A percentile compares a stretch with the other conserved stretches of the same genome.
Conservation (phyloP, 176 grass and related monocot genomes). For the Puya raimondii region DNA sequence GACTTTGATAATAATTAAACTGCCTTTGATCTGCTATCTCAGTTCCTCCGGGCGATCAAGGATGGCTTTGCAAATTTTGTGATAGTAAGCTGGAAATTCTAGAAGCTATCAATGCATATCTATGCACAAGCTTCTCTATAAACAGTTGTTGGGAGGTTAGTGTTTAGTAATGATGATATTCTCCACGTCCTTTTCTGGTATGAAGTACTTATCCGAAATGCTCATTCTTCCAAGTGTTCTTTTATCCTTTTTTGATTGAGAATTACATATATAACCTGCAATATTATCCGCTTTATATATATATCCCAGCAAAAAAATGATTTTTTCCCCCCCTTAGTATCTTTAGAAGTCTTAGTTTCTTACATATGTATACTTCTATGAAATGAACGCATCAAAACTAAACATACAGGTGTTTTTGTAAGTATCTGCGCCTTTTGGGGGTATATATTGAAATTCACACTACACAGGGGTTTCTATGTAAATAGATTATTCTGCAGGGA, state of each 20-base stretch:
- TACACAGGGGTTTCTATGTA: no score
- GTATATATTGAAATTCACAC: no score
- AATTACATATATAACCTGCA: no score
- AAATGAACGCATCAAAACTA: no score
- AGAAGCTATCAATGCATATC: slow-evolving; percentile 89
- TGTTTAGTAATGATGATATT: slow-evolving; percentile 13
- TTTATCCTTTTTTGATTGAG: slow-evolving; percentile 22
- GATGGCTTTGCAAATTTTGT: slow-evolving; percentile 86
- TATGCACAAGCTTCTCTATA: slow-evolving; percentile 55
- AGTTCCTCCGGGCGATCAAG: slow-evolving; percentile 41
- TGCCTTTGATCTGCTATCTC: slow-evolving; percentile 24
- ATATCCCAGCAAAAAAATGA: no score
- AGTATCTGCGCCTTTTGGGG: no score
- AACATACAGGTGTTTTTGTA: no score
- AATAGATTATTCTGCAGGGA: neutral
- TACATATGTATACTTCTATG: no score
- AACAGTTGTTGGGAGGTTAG: slow-evolving; percentile 49
- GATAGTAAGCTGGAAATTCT: slow-evolving; percentile 66
- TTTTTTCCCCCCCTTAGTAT: no score
- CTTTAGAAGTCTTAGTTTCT: no score
- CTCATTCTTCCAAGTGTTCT: neutral
- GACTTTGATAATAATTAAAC: neutral
- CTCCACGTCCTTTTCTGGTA: neutral
- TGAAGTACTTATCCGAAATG: no score
- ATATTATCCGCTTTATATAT: no score